phyloP scores from a whole-genome alignment of 495 filamentous ascomycete species.

The Penicillium psychrofluorescens region DNA sequence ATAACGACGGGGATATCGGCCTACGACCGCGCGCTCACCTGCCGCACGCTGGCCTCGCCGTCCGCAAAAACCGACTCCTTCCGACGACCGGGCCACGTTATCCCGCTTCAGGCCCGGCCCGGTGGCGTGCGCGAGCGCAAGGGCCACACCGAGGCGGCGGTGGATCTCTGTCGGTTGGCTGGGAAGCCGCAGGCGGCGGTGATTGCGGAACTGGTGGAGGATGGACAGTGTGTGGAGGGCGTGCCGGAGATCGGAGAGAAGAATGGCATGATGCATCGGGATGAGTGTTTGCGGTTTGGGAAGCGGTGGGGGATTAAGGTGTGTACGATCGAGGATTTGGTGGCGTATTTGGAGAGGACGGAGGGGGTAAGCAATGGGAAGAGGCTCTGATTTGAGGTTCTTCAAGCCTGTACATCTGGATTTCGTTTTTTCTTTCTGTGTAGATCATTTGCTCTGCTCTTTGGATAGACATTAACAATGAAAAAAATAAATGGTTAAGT shows the following conservation, averaged over 20 bases:
- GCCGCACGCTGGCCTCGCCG: conserved; percentile 68
- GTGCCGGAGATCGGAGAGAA: conserved; percentile 48
- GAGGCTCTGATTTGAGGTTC: conserved; percentile 7
- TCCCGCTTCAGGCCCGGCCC: conserved; percentile 71
- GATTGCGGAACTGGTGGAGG: conserved; percentile 81
- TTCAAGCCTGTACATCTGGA: conserved; percentile 6
- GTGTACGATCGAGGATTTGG: conserved; percentile 90
- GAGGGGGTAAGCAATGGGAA: conserved; percentile 34
- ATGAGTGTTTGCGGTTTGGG: conserved; percentile 85
- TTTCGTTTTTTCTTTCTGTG: conserved; percentile 8
- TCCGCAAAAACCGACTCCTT: conserved; percentile 51
- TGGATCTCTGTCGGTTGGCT: conserved; percentile 77
- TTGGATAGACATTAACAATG: no score
- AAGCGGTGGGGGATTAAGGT: conserved; percentile 83
- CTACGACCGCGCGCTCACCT: conserved; percentile 77
- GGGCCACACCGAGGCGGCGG: conserved; percentile 89
- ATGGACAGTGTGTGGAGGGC: conserved; percentile 59
- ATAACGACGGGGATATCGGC: conserved; percentile 88
- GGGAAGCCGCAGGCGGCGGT: conserved; percentile 70
- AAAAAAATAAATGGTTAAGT: no score
- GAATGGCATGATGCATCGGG: conserved; percentile 85
- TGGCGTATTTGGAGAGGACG: conserved; percentile 62
- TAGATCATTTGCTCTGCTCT: conserved; percentile 11
- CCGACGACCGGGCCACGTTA: conserved; percentile 81
- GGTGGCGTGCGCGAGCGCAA: conserved; percentile 73